Conservation (phyloP, 805 yeast species). For the Wickerhamomyces hampshirensis region DNA sequence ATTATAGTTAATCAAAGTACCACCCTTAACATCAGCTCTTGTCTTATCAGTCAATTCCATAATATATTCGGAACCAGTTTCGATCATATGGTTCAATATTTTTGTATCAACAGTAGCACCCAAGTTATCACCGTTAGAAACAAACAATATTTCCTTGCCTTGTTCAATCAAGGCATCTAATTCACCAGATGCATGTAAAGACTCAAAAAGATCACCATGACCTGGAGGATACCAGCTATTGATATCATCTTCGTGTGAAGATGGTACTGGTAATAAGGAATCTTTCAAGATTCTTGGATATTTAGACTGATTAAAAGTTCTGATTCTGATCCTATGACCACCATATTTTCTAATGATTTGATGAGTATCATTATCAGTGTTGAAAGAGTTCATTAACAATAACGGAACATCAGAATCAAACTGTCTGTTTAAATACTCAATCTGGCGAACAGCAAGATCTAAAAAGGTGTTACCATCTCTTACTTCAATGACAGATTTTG, state of each 20-base stretch:
- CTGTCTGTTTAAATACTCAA: slow-evolving; percentile 87
- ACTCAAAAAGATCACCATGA: slow-evolving; percentile 95
- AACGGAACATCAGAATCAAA: slow-evolving; percentile 93
- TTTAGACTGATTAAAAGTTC: slow-evolving; percentile 96
- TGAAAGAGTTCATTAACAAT: slow-evolving; percentile 96
- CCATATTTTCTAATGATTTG: slow-evolving; percentile 93
- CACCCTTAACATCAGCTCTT: slow-evolving; percentile 99
- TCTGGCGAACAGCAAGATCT: slow-evolving; percentile 94
- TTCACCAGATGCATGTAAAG: slow-evolving; percentile 85
- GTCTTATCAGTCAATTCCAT: slow-evolving; percentile 99
- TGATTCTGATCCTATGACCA: slow-evolving; percentile 91
- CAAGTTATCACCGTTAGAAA: slow-evolving; percentile 96
- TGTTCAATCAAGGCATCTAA: slow-evolving; percentile 83
- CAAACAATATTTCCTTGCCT: slow-evolving; percentile 93
- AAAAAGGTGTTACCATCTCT: slow-evolving; percentile 97
- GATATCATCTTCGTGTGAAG: slow-evolving; percentile 61
- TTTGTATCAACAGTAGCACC: slow-evolving; percentile 96
- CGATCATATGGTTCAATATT: slow-evolving; percentile 89
- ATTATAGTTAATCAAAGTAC: slow-evolving; percentile 93
- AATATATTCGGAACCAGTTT: slow-evolving; percentile 86
- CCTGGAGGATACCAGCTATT: slow-evolving; percentile 99
- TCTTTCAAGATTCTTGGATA: slow-evolving; percentile 95
- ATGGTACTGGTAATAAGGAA: slow-evolving; percentile 93
- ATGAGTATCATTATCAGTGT: slow-evolving; percentile 94
- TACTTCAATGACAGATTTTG: slow-evolving; percentile 96